Base-by-base conservation (phyloP, 108 stramenopile species). In the Pseudonitzschia multiseries region DNA sequence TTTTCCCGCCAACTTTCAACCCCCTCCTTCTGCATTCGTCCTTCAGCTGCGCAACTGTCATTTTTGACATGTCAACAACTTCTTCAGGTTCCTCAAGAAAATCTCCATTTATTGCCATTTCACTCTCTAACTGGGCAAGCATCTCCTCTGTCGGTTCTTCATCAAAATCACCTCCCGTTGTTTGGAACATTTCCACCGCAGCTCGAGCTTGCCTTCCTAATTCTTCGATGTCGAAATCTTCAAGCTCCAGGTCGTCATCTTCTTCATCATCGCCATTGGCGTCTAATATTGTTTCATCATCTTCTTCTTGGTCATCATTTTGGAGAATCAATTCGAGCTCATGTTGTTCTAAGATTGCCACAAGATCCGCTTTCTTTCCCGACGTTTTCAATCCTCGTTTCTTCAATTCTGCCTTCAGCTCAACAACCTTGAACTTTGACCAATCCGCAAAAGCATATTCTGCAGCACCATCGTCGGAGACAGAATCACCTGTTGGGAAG, bases 11-110 rank as follows among this genome's bases (percentile, higher is more conserved):
- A 18, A 86, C 70, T 56, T 57, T 71, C 14, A 86, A 74, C 10
- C 80, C 80, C 56, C 80, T 53, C 8, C 60, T 62, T 57, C 82
- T 79, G 15, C 83, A 69, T 41, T 81, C 74, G 14, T 83, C 80
- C 64, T 81, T 83, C 13, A 86, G 60, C 57, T 78, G 46, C 9
- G 1, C 31, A 17, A 86, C 82, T 4, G 85, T 89, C 81, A 85
- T 73, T 8, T 24, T 68, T 5, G 63, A 28, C 15, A 57, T 36
- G 15, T 61, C 59, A n/a, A 62, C 29, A 28, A 6, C 13, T 27
- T 59, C 52, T 36, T 54, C 65, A 29, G 24, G 21, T 33, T 66
- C 51, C 17, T 56, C 29, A 17, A 60, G 44, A 41, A 41, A 33
- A 28, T 74, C 59, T 12, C 72, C 50, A 20, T 53, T 69, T 69